These are phyloP conservation scores for Apiospora phragmitis DNA, from an alignment of 2,329 filamentous ascomycete species.

Conservation along the genomic window DNA sequence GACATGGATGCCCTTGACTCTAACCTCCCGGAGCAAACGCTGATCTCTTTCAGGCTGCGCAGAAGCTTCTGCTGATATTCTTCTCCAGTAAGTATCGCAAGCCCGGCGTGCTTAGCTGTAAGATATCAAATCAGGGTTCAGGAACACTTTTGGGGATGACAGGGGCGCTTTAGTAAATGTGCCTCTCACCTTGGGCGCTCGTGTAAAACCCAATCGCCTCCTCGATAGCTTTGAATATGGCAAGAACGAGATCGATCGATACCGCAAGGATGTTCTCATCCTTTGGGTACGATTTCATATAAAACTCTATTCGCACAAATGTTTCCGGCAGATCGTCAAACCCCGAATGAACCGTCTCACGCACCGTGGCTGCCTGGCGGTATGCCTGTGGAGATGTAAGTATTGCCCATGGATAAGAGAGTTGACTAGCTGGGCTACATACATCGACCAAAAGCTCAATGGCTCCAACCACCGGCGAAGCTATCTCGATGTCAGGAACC, in stretches of 20 bases:
- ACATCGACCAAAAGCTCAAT: constrained; percentile 12
- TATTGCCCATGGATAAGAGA: neutral
- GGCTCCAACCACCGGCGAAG: constrained; percentile 11
- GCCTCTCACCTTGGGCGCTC: constrained; percentile 9
- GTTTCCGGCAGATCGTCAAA: constrained; percentile 16
- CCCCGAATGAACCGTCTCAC: constrained; percentile 12
- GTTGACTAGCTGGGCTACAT: neutral
- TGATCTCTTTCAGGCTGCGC: neutral
- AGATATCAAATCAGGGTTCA: neutral
- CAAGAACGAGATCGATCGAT: constrained; percentile 10
- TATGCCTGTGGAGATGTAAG: constrained; percentile 2
- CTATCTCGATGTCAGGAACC: constrained; percentile 12
- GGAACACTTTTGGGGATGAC: neutral
- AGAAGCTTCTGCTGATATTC: neutral
- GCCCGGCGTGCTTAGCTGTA: neutral
- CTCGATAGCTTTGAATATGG: constrained; percentile 14
- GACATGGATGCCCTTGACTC: neutral
- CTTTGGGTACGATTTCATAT: neutral
- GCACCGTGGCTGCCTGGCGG: constrained; percentile 11
- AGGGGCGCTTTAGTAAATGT: neutral
- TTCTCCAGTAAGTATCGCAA: neutral
- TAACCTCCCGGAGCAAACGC: neutral
- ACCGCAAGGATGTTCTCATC: constrained; percentile 10
- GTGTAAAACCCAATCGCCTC: constrained; percentile 14
- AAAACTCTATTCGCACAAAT: constrained; percentile 12